Evolutionary conservation across 1,284 basidiomycete species (phyloP), one percentile per base, ranked within the genome.

Genomic region (Trichosporon coremiiforme): DNA sequence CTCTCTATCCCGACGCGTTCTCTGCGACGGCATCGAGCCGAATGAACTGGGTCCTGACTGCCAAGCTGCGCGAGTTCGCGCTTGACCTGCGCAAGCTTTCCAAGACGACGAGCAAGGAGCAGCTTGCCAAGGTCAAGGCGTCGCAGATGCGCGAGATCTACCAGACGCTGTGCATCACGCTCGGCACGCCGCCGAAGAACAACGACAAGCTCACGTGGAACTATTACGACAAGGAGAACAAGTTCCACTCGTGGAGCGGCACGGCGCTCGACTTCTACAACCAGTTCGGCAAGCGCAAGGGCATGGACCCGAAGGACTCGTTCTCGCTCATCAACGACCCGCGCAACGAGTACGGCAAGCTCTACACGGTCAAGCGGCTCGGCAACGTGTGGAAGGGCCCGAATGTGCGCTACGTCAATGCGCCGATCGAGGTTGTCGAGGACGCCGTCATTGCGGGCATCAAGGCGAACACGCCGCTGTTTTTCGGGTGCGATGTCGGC

Each of bases 311-410:
- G 60, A 79, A 76, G 64, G 90, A 92, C 50, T 90, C 87, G 6
- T 95, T 97, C 86, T 96, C 94, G 65, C 87, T 98, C 45, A 95
- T 98, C 84, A 91, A 98, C 79, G 95, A 98, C 80, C 95, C 96
- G 17, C 88, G 95, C 36, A 95, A 97, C 79, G 85, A 86, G 20
- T 92, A 90, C 78, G 87, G 86, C 71, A 90, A 90, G 82, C 87
- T 96, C 17, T 96, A 96, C 85, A 93, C 93, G 4, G 93, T 98
- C 36, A 90, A 95, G 77, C 90, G 91, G 74, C 89, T 98, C 63
- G 94, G 95, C 12, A 98, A 98, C 79, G 86, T 98, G 45, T 94
- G 91, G 90, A 92, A 91, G 73, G 93, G 89, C 5, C 87, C 91
- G 0, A 87, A 90, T 8, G 90, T 98, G 36, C 86, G 90, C 55